These are phyloP conservation scores for Moesziomyces antarcticus DNA, from an alignment of 1,284 basidiomycete genomes.

Conservation along the genomic window DNA sequence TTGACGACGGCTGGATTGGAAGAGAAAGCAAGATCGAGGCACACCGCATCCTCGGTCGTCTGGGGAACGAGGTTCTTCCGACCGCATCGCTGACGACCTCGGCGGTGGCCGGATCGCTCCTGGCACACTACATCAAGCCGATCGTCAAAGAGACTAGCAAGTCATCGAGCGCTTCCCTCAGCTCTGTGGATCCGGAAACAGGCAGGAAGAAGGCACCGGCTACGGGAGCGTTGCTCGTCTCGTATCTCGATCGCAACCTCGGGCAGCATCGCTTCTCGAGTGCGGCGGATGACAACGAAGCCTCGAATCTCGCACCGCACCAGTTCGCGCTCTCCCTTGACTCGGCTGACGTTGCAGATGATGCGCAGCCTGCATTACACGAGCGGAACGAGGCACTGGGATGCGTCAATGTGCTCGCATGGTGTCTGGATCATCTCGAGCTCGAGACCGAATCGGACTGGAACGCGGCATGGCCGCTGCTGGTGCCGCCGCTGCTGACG, in stretches of 20 bases:
- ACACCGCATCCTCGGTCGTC: neutral
- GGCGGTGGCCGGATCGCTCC: conserved; percentile 10
- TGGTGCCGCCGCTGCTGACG: conserved; percentile 37
- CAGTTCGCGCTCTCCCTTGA: conserved; percentile 9
- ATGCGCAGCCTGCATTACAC: neutral
- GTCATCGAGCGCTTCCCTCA: conserved; percentile 14
- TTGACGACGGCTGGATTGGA: conserved; percentile 20
- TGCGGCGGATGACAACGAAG: conserved; percentile 19
- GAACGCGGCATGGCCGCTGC: conserved; percentile 28
- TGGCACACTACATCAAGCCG: conserved; percentile 35
- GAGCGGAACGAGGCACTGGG: conserved; percentile 36
- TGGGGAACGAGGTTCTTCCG: neutral
- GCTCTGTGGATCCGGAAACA: conserved; percentile 17
- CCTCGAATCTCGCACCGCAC: conserved; percentile 13
- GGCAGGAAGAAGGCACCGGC: conserved; percentile 20
- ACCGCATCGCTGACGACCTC: neutral
- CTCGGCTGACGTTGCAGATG: neutral
- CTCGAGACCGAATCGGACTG: conserved; percentile 23
- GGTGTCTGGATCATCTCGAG: conserved; percentile 16
- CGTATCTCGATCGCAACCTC: conserved; percentile 20
- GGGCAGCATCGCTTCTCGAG: conserved; percentile 31
- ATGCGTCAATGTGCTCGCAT: conserved; percentile 27
- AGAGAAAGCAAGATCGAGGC: neutral
- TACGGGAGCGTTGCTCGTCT: conserved; percentile 11
- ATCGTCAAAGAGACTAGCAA: conserved; percentile 22